Conservation (phyloP, 441 rosid species). For the Gossypium aridum region DNA sequence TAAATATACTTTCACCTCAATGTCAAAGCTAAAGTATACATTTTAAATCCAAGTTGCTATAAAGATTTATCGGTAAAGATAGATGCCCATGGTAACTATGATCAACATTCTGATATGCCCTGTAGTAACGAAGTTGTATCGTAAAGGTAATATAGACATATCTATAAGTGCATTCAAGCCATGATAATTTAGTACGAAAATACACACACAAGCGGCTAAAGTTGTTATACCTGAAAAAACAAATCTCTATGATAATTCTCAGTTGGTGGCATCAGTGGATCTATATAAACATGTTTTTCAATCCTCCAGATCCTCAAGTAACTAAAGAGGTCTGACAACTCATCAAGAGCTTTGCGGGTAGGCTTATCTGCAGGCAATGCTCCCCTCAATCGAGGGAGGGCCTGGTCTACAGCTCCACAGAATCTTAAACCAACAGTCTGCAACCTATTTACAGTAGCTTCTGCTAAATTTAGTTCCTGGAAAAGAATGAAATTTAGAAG, state of each 20-base stretch:
- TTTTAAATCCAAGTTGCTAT: background rate
- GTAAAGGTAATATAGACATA: conserved; percentile 1
- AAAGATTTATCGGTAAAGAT: background rate
- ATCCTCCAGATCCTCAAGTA: conserved; percentile 84
- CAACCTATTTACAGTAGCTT: conserved; percentile 86
- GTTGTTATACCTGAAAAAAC: conserved; percentile 67
- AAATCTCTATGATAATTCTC: conserved; percentile 78
- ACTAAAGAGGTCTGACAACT: conserved; percentile 66
- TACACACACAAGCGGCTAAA: background rate
- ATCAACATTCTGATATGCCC: background rate
- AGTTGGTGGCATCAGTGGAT: conserved; percentile 87
- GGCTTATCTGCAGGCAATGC: conserved; percentile 85
- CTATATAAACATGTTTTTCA: conserved; percentile 63
- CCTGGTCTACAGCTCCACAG: conserved; percentile 88
- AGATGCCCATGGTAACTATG: background rate
- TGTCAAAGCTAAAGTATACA: background rate
- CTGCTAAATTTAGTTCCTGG: conserved; percentile 89
- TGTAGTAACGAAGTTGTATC: background rate
- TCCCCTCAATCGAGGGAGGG: conserved; percentile 91
- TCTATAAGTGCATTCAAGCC: background rate
- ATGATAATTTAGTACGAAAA: background rate
- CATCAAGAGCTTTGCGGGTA: conserved; percentile 81
- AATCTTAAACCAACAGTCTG: conserved; percentile 90
- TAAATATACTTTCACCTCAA: background rate
- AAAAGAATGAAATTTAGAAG: conserved; percentile 24